Conservation (phyloP, 768 basidiomycete species). For the Butyriboletus loyo region DNA sequence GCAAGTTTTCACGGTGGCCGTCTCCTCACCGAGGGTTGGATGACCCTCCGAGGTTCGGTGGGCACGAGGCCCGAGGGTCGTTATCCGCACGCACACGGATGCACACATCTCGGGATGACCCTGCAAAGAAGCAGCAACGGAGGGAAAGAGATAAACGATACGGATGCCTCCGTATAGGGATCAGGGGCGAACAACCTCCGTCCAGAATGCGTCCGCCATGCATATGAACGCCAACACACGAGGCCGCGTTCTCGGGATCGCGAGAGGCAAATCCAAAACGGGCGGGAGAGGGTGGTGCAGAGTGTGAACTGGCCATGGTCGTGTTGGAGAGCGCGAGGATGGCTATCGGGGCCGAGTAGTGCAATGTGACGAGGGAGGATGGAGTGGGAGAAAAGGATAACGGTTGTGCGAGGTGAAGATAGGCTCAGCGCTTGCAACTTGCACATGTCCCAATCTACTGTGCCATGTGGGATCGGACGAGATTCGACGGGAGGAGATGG, state of each 20-base stretch:
- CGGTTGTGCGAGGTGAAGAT: too few relatives aligned
- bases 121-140: conserved; percentile 1
- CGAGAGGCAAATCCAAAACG: background rate
- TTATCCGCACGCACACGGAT: background rate
- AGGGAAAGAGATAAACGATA: conserved; percentile 3
- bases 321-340: background rate
- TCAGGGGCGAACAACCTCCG: background rate
- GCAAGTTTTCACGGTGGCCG: background rate
- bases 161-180: background rate
- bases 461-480: background rate
- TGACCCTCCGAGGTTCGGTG: background rate
- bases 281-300: too few relatives aligned
- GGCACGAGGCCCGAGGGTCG: conserved; percentile 6
- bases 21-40: background rate
- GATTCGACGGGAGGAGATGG: background rate
- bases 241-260: too few relatives aligned
- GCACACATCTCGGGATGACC: background rate
- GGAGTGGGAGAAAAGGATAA: too few relatives aligned
- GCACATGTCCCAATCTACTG: too few relatives aligned
- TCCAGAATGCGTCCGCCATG: background rate
- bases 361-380: too few relatives aligned
- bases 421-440: too few relatives aligned
- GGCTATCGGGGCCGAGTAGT: background rate
- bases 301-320: background rate
- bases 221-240: background rate